phyloP scores from a whole-genome alignment of 176 grass and related monocot genomes.

The Aegilops sharonensis region DNA sequence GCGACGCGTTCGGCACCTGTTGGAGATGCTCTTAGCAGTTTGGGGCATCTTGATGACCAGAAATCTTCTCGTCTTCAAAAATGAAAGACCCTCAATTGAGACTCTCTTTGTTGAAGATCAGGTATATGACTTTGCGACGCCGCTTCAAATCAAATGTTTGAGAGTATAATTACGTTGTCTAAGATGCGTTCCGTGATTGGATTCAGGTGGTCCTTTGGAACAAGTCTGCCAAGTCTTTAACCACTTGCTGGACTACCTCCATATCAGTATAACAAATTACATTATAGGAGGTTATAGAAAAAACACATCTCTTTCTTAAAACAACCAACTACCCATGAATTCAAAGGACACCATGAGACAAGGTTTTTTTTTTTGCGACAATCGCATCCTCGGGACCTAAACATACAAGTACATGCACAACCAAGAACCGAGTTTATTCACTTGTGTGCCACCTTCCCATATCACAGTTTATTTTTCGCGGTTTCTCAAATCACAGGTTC shows the following conservation, averaged over 20 bases:
- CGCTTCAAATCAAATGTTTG: conserved; percentile 48
- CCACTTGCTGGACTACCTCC: conserved; percentile 48
- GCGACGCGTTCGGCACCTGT: too few species aligned
- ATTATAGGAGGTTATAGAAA: too few species aligned
- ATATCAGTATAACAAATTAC: conserved; percentile 33
- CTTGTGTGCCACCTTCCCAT: not conserved
- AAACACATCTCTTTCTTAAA: too few species aligned
- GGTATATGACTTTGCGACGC: conserved; percentile 40
- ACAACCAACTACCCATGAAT: too few species aligned
- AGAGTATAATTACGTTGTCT: conserved; percentile 33
- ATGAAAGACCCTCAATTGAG: conserved; percentile 23
- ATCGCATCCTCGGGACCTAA: too few species aligned
- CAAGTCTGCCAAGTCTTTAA: conserved; percentile 40
- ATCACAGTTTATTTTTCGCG: not conserved
- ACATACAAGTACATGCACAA: not conserved
- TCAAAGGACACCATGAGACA: too few species aligned
- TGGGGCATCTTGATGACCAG: too few species aligned
- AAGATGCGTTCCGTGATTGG: conserved; percentile 21
- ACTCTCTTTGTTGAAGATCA: conserved; percentile 53
- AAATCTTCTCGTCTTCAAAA: too few species aligned
- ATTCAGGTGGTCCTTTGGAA: conserved; percentile 32
- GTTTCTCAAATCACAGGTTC: too few species aligned
- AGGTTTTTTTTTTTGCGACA: too few species aligned
- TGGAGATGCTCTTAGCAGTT: too few species aligned
- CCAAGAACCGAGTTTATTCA: not conserved